These are phyloP conservation scores for Penicillium cinerascens DNA, from an alignment of 495 filamentous ascomycete genomes.

Conservation along the genomic window DNA sequence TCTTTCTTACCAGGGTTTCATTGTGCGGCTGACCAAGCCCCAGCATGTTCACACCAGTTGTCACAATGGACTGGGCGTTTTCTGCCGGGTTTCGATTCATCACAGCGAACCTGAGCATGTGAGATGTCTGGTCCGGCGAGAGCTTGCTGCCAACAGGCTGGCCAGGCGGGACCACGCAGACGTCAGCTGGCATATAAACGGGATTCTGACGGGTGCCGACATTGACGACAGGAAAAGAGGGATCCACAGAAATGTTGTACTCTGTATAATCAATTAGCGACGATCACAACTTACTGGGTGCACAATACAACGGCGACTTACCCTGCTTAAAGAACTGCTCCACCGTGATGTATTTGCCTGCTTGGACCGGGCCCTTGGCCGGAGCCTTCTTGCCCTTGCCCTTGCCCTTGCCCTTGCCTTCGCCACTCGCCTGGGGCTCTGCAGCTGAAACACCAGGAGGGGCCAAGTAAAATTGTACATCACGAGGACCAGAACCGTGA, in stretches of 20 bases:
- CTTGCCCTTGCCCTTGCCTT: constrained; percentile 3
- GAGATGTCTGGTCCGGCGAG: constrained; percentile 49
- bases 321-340: constrained; percentile 48
- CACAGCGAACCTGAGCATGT: constrained; percentile 70
- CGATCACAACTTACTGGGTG: not conserved
- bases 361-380: constrained; percentile 26
- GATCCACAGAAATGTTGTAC: constrained; percentile 41
- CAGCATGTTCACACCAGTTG: constrained; percentile 48
- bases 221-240: constrained; percentile 63
- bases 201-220: constrained; percentile 57
- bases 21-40: constrained; percentile 35
- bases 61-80: constrained; percentile 65
- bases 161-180: constrained; percentile 61
- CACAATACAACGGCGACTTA: constrained; percentile 24
- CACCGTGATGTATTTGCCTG: constrained; percentile 47
- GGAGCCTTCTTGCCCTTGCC: constrained; percentile 30
- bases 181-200: constrained; percentile 63
- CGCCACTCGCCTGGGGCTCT: constrained; percentile 3
- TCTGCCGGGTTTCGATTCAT: constrained; percentile 49
- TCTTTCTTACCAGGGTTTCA: constrained; percentile 25
- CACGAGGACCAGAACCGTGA: constrained; percentile 38
- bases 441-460: not conserved
- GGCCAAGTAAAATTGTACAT: constrained; percentile 45
- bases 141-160: constrained; percentile 60
- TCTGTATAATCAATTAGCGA: constrained; percentile 22